phyloP scores from a whole-genome alignment of 139 green algal species.

The Picochlorum costavermella region DNA sequence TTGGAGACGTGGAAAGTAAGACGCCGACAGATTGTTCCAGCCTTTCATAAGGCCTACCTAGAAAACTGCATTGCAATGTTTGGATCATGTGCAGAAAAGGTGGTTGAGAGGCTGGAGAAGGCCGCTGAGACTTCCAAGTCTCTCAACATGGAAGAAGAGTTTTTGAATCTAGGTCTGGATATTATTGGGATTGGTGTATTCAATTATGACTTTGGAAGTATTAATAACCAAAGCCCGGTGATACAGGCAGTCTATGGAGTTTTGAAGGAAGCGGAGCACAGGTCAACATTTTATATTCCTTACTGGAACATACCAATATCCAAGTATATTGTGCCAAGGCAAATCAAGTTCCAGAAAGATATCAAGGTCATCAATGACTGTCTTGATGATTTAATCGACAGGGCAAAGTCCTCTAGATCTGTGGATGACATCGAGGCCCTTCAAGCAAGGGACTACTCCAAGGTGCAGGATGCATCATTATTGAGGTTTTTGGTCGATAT shows the following conservation, averaged over 20 bases:
- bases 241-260: conserved; percentile 97
- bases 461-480: conserved; percentile 85
- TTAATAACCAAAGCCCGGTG: conserved; percentile 86
- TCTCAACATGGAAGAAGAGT: conserved; percentile 95
- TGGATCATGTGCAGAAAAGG: conserved; percentile 50
- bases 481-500: conserved; percentile 98
- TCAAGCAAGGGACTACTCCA: conserved; percentile 73
- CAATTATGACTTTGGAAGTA: conserved; percentile 97
- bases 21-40: conserved; percentile 82
- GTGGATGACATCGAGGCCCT: conserved; percentile 72
- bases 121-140: conserved; percentile 18
- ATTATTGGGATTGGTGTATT: conserved; percentile 99
- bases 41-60: conserved; percentile 93
- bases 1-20: conserved; percentile 82
- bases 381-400: conserved; percentile 81
- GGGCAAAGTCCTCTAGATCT: conserved; percentile 41
- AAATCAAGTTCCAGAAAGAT: conserved; percentile 34
- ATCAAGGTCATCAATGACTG: conserved; percentile 81
- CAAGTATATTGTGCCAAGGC: conserved; percentile 38
- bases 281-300: conserved; percentile 97
- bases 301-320: conserved; percentile 84
- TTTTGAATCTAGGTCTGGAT: conserved; percentile 88
- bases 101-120: conserved; percentile 57
- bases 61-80: conserved; percentile 84
- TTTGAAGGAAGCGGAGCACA: conserved; percentile 96